Conservation (phyloP, 2,329 filamentous ascomycete genomes). For the Colletotrichum lini region DNA sequence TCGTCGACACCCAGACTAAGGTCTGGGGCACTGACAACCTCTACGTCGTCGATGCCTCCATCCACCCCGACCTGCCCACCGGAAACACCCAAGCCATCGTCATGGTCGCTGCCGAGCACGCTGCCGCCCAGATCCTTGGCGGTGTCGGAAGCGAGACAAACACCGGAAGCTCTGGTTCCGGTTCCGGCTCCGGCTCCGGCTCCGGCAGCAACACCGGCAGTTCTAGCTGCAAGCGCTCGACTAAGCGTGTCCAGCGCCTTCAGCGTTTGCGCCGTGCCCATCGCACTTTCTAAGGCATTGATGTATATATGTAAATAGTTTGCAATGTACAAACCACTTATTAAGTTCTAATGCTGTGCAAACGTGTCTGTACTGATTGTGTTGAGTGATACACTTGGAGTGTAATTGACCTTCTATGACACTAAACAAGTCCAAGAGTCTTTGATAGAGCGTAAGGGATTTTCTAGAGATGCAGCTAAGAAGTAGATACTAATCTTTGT, state of each 20-base stretch:
- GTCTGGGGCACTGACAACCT: slow-evolving; percentile 74
- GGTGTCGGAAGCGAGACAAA: slow-evolving; percentile 29
- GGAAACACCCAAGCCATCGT: slow-evolving; percentile 44
- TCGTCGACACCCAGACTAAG: slow-evolving; percentile 70
- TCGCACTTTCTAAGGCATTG: slow-evolving; percentile 4
- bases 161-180: slow-evolving; percentile 48
- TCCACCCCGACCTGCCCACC: slow-evolving; percentile 65
- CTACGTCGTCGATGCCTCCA: slow-evolving; percentile 73
- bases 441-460: no score
- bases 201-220: not conserved
- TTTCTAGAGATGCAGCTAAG: no score
- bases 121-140: slow-evolving; percentile 38
- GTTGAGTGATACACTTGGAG: no score
- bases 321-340: no score
- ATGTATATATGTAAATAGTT: no score
- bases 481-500: no score
- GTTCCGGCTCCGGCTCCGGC: slow-evolving; percentile 45
- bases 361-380: no score
- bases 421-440: no score
- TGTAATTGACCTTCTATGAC: no score
- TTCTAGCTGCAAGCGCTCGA: slow-evolving; percentile 31
- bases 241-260: slow-evolving; percentile 63
- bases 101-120: slow-evolving; percentile 43
- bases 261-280: slow-evolving; percentile 44
- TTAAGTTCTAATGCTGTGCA: no score